Conservation (phyloP, 805 yeast genomes). For the Candida methanosorbosa region DNA sequence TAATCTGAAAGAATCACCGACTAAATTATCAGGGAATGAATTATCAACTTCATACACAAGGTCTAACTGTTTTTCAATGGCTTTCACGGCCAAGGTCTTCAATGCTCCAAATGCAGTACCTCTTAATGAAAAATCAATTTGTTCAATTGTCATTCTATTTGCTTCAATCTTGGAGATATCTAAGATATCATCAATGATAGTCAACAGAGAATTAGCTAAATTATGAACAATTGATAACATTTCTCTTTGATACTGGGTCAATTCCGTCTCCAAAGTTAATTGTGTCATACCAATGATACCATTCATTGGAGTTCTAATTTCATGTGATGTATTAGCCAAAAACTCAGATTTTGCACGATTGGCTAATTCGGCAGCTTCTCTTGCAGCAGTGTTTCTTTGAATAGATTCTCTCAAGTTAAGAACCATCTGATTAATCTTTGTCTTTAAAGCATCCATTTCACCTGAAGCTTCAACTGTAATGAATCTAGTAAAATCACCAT, state of each 20-base stretch:
- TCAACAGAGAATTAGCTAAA: conserved; percentile 74
- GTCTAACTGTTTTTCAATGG: conserved; percentile 78
- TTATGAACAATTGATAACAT: conserved; percentile 87
- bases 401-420: conserved; percentile 79
- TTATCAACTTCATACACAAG: conserved; percentile 76
- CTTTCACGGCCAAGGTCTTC: conserved; percentile 83
- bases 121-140: conserved; percentile 76
- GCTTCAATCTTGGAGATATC: conserved; percentile 94
- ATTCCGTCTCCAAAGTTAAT: conserved; percentile 76
- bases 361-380: conserved; percentile 91
- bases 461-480: conserved; percentile 90
- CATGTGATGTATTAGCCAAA: conserved; percentile 82
- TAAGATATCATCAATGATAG: conserved; percentile 82
- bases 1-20: conserved; percentile 84
- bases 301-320: conserved; percentile 85
- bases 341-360: conserved; percentile 86
- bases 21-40: conserved; percentile 77
- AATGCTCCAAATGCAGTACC: conserved; percentile 87
- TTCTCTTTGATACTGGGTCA: conserved; percentile 86
- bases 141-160: conserved; percentile 87
- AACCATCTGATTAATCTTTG: conserved; percentile 73
- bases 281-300: conserved; percentile 94
- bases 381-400: conserved; percentile 85
- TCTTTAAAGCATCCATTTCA: conserved; percentile 72
- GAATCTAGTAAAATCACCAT: conserved; percentile 84